Evolutionary conservation across 1,139 yeast genomes (phyloP).

Genomic region (Sugiyamaella pinicola): DNA sequence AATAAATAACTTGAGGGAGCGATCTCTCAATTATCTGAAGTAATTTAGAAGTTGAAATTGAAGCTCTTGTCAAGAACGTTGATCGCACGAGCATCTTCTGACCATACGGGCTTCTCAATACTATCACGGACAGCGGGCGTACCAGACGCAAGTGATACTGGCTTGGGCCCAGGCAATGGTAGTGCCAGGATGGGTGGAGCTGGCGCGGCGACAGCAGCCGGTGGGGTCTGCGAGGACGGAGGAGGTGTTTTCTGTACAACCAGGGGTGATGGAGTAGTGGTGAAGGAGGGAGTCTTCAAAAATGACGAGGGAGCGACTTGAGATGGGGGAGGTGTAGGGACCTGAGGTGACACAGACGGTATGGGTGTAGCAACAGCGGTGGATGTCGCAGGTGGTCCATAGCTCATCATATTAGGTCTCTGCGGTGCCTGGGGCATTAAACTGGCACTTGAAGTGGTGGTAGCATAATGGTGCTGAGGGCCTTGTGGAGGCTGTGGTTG

Average conservation of each 20-base stretch:
- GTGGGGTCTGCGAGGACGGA: slow-evolving; percentile 13
- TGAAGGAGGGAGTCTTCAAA: background rate
- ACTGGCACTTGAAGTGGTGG: slow-evolving; percentile 5
- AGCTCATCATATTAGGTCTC: slow-evolving; percentile 6
- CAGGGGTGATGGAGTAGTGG: slow-evolving; percentile 14
- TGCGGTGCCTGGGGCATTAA: slow-evolving; percentile 11
- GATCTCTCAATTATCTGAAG: background rate
- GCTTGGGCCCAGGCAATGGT: slow-evolving; percentile 7
- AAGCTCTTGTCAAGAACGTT: slow-evolving; percentile 38
- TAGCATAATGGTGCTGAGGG: slow-evolving; percentile 6
- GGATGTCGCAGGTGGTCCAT: slow-evolving; percentile 13
- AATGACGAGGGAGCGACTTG: background rate
- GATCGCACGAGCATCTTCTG: slow-evolving; percentile 40
- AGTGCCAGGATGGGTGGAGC: slow-evolving; percentile 10
- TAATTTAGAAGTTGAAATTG: slow-evolving; percentile 19
- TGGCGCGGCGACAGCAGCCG: background rate
- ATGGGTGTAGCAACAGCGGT: slow-evolving; percentile 7
- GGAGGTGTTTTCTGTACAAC: slow-evolving; percentile 9
- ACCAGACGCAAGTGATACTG: background rate
- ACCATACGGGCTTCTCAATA: slow-evolving; percentile 35
- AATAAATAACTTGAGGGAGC: slow-evolving; percentile 5
- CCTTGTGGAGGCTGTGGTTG: slow-evolving; percentile 20
- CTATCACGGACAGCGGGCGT: slow-evolving; percentile 19
- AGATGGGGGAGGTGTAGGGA: slow-evolving; percentile 15
- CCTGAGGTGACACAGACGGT: slow-evolving; percentile 8